Conservation (phyloP, 2,329 filamentous ascomycete genomes). For the Calonectria pteridis region DNA sequence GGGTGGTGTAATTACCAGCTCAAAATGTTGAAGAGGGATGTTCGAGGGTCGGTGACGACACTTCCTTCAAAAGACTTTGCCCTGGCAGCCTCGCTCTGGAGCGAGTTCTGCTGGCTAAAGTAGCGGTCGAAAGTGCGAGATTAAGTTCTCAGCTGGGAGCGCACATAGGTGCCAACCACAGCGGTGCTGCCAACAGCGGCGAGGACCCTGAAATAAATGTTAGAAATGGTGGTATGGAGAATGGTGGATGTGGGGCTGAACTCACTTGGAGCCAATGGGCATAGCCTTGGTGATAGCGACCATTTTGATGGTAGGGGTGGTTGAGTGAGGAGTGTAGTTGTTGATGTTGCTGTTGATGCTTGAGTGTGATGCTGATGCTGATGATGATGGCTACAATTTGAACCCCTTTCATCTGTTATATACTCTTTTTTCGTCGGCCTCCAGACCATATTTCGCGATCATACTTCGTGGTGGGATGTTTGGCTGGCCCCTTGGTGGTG, state of each 20-base stretch:
- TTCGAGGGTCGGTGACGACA: neutral
- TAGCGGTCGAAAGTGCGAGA: slow-evolving; percentile 39
- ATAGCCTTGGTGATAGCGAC: neutral
- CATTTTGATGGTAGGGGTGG: neutral
- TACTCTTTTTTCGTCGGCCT: neutral
- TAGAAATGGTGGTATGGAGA: neutral
- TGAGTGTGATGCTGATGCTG: slow-evolving; percentile 1
- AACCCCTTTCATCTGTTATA: neutral
- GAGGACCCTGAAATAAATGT: slow-evolving; percentile 28
- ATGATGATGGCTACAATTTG: neutral
- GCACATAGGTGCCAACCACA: slow-evolving; percentile 36
- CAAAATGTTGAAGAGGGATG: neutral
- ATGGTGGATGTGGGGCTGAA: neutral
- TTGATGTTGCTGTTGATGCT: neutral
- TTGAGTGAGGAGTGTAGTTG: neutral
- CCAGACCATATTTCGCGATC: neutral
- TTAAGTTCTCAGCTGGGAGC: slow-evolving; percentile 31
- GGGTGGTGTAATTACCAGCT: neutral
- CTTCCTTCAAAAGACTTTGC: neutral
- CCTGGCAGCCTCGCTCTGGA: slow-evolving; percentile 30
- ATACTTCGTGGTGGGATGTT: neutral
- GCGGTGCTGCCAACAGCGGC: slow-evolving; percentile 38
- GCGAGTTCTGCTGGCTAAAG: slow-evolving; percentile 39
- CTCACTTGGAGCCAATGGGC: neutral
- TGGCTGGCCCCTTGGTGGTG: neutral